Base-by-base conservation (phyloP, 83 land plant genomes). In the Picea mariana region DNA sequence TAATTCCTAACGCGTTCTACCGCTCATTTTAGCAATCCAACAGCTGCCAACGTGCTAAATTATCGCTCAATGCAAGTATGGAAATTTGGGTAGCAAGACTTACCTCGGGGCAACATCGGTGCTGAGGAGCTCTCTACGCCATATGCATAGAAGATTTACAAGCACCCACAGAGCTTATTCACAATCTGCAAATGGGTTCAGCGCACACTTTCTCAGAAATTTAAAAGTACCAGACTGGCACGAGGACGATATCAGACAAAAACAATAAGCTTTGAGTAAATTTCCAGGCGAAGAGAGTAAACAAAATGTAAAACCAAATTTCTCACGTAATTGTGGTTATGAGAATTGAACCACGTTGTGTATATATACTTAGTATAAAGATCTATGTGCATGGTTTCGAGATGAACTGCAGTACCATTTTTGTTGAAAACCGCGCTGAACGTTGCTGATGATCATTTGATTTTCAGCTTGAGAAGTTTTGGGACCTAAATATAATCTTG, bases 71-170 rank as follows among this genome's bases (percentile, higher is more conserved):
- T 17, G 75, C n/a, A 72, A 72, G n/a, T 20, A 42, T 5, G 55
- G 55, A 8, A 72, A 73, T 73, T 44, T 40, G 6, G 47, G 58
- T 21, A 23, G 47, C 15, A 47, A 73, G n/a, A 20, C 77, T 73
- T 73, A 73, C 77, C 77, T 73, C 77, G 23, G 55, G 77, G 55
- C 77, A 73, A 73, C 77, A 73, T 73, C 27, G 77, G 47, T 73
- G 34, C 44, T 17, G n/a, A 38, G 58, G 58, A 52, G 58, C 13
- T 52, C 13, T 11, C 58, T 52, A 52, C 58, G 58, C 58, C 58
- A 52, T 52, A 17, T 16, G n/a, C 73, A 38, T n/a, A 69, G 1
- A 52, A 52, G 58, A 52, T 52, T 52, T 52, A 11, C 58, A 11
- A 11, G 58, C 58, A 12, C 77, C 9, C 40, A 18, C 12, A 15